Evolutionary conservation across 257 asterid genomes (phyloP).

Genomic region (Nicotiana otophora): DNA sequence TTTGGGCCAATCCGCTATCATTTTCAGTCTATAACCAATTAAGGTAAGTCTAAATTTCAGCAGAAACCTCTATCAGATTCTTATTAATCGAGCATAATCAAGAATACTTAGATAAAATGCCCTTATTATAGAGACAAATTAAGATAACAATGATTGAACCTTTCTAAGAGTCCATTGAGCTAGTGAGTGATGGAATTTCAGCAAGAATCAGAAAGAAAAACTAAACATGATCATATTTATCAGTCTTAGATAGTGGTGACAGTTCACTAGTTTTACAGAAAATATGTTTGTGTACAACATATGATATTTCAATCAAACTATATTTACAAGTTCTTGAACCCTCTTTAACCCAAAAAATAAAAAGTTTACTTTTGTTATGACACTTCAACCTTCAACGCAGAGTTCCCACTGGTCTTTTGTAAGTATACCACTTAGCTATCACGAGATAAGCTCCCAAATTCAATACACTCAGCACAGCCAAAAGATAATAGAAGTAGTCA

Average conservation of each 20-base stretch:
- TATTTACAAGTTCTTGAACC: neutral
- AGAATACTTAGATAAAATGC: neutral
- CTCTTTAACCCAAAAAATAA: neutral
- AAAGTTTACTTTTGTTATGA: neutral
- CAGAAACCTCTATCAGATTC: no score
- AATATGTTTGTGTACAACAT: neutral
- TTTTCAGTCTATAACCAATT: no score
- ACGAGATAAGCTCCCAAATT: constrained; percentile 45
- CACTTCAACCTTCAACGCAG: constrained; percentile 19
- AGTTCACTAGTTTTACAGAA: neutral
- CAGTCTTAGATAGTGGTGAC: neutral
- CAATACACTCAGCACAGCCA: constrained; percentile 46
- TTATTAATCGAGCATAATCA: no score
- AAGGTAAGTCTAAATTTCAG: no score
- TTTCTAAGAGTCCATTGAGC: neutral
- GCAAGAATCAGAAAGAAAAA: neutral
- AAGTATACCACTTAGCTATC: constrained; percentile 49
- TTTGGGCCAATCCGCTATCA: no score
- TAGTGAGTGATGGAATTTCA: neutral
- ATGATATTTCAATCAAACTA: neutral
- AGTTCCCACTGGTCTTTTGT: constrained; percentile 43
- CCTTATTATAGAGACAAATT: neutral
- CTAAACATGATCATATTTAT: neutral
- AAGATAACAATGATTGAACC: neutral
- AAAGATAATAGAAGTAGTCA: constrained; percentile 52